Base-by-base conservation (phyloP, 2,329 filamentous ascomycete genomes). In the Fusarium haematococcum region DNA sequence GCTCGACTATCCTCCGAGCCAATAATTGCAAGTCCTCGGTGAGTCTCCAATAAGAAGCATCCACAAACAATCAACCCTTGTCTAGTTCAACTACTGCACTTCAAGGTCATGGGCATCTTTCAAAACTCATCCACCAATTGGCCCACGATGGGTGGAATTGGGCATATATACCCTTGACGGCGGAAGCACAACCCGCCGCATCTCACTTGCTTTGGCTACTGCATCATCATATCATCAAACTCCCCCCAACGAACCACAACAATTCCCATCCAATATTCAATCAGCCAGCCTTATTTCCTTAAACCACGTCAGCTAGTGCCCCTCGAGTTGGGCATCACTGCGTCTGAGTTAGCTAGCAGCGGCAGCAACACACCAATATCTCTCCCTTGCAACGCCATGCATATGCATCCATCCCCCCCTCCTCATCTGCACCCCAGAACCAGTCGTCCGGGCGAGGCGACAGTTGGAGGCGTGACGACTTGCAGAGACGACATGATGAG, bases 241-340 rank as follows among this genome's bases (percentile, higher is more conserved):
- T 45, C 11, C 41, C 20, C 41, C 41, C 43, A 45, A 25, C 14
- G 43, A 16, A 48, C 20, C 13, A 9, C 20, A 14, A 10, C 39
- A 23, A 18, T 16, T 16, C 18, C 33, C 20, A 63, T 23, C 52
- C 54, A 32, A 39, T 58, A 43, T 68, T 60, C 64, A 69, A 20
- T 27, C 18, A 30, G 32, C 56, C 64, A 63, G 67, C 30, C 69
- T 35, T 64, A 37, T 63, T 32, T 54, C 50, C 41, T 45, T 58
- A 48, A 50, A 48, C 70, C 70, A 74, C 73, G 68, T 69, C 64
- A 72, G 68, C 74, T 45, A 75, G 41, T 52, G 48, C 16, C 32
- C 48, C 71, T 35, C 57, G 62, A 73, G 76, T 78, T 77, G 74
- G 76, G 76, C 76, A 78, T 70, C 76, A 78, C 60, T 78, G 76